Percentiles rank a stretch among this genome's conserved stretches.
Evolutionary conservation across 83 land plant genomes (phyloP).

Genomic region (Thuja plicata): DNA sequence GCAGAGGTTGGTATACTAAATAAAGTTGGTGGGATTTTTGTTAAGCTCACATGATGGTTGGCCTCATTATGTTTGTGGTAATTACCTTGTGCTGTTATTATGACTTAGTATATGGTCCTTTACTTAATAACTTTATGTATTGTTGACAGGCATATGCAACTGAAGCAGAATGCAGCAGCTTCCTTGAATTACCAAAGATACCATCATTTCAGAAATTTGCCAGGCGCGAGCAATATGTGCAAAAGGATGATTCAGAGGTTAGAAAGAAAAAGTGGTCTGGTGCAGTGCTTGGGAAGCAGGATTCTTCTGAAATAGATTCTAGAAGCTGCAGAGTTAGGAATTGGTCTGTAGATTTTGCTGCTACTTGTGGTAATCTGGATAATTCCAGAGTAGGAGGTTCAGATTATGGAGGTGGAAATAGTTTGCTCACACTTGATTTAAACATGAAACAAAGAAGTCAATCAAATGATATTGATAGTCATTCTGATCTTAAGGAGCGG

Average conservation of each 20-base stretch:
- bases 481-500: constrained; percentile 47
- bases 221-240: constrained; percentile 73
- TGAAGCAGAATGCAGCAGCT: constrained; percentile 55
- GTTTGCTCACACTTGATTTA: not conserved
- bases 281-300: constrained; percentile 57
- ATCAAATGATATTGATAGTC: constrained; percentile 43
- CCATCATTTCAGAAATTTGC: constrained; percentile 97
- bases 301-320: constrained; percentile 72
- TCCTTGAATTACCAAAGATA: constrained; percentile 82
- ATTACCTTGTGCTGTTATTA: not conserved
- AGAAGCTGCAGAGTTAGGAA: constrained; percentile 63
- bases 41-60: not conserved
- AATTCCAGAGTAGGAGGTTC: constrained; percentile 41
- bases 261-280: constrained; percentile 53
- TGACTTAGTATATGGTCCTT: constrained; percentile 2
- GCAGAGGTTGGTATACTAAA: constrained; percentile 65
- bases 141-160: constrained; percentile 81
- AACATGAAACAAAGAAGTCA: constrained; percentile 33
- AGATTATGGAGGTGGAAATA: constrained; percentile 20
- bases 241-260: constrained; percentile 56
- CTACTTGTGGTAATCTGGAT: constrained; percentile 56
- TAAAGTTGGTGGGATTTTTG: not conserved
- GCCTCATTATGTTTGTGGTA: not conserved
- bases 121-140: not conserved
- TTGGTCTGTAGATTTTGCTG: constrained; percentile 82